A percentile compares a stretch with the other conserved stretches of the same genome.
Evolutionary conservation across 2,329 filamentous ascomycete genomes (phyloP).

Genomic region (Sclerotinia nivalis): DNA sequence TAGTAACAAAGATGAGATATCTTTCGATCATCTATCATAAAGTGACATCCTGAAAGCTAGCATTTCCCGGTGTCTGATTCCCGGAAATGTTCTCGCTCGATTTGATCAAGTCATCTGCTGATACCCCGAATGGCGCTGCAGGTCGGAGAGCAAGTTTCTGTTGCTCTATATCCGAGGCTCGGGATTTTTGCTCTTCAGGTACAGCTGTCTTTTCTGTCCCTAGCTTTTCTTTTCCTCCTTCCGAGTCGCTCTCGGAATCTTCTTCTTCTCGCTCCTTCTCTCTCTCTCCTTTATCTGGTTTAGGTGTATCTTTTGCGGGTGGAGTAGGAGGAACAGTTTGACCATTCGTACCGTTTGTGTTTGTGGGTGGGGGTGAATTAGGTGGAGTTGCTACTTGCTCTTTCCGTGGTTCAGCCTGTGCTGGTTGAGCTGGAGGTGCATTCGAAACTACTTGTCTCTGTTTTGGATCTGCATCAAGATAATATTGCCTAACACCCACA

Average conservation of each 20-base stretch:
- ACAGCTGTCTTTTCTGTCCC: conserved; percentile 41
- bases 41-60: conserved; percentile 65
- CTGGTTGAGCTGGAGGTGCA: conserved; percentile 25
- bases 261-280: conserved; percentile 35
- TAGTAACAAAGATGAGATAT: conserved; percentile 15
- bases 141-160: conserved; percentile 56
- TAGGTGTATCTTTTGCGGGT: conserved; percentile 37
- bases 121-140: conserved; percentile 34
- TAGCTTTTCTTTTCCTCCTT: conserved; percentile 38
- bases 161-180: conserved; percentile 56
- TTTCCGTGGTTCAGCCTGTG: conserved; percentile 30
- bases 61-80: conserved; percentile 53
- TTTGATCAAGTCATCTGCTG: conserved; percentile 42
- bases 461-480: conserved; percentile 74
- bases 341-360: conserved; percentile 35
- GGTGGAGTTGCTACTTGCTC: conserved; percentile 28
- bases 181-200: conserved; percentile 57
- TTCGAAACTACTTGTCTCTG: conserved; percentile 38
- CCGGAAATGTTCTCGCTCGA: conserved; percentile 43
- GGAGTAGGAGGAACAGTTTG: conserved; percentile 38
- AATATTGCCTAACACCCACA: conserved; percentile 92
- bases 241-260: conserved; percentile 27
- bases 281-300: conserved; percentile 31
- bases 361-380: conserved; percentile 31
- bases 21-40: conserved; percentile 45